phyloP scores from a whole-genome alignment of 1,139 yeast genomes.

The Hanseniaspora uvarum region DNA sequence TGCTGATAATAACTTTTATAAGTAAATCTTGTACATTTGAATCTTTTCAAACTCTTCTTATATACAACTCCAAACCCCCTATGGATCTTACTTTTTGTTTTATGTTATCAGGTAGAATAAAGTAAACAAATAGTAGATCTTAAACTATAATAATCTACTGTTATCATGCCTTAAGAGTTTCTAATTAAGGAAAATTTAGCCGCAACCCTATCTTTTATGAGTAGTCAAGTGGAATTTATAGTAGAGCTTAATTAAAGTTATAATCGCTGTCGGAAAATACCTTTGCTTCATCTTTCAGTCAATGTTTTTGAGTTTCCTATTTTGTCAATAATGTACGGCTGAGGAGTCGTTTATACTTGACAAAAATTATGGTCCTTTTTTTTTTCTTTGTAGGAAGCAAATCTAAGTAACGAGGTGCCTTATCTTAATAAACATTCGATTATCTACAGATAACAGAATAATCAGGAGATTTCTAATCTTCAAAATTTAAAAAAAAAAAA shows the following conservation, averaged over 20 bases:
- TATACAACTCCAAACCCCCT: background rate
- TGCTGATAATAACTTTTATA: no score
- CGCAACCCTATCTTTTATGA: background rate
- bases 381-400: background rate
- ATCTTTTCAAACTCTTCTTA: no score
- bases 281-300: background rate
- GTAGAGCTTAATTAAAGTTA: no score
- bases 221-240: background rate
- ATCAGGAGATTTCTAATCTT: background rate
- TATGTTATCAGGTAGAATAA: background rate
- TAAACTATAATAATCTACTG: background rate
- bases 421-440: background rate
- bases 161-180: background rate
- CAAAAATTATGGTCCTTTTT: background rate
- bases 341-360: background rate
- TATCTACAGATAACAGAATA: background rate
- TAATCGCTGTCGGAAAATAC: background rate
- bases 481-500: no score
- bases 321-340: background rate
- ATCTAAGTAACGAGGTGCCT: background rate
- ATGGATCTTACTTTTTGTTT: background rate
- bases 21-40: no score
- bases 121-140: background rate
- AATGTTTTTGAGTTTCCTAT: conserved; percentile 4
- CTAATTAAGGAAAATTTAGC: background rate